Conservation (phyloP, 1,284 basidiomycete genomes). For the Irpex lacteus region DNA sequence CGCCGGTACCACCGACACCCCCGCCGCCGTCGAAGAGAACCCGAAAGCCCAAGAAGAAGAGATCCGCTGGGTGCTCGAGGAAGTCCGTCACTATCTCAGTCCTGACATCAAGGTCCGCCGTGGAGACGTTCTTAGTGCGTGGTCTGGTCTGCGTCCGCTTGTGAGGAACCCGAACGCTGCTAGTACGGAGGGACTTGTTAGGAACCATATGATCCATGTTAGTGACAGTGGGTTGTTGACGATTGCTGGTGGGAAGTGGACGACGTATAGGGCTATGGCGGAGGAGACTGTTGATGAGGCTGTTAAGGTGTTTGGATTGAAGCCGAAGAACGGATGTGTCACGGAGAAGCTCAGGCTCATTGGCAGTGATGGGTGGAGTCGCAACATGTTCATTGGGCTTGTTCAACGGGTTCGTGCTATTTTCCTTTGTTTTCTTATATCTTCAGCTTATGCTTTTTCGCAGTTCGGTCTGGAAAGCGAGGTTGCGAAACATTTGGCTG, state of each 20-base stretch:
- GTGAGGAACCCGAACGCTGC: conserved; percentile 80
- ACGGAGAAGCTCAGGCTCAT: conserved; percentile 84
- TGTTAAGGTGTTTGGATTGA: conserved; percentile 71
- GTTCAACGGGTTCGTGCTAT: conserved; percentile 74
- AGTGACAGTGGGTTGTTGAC: conserved; percentile 83
- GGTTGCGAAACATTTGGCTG: conserved; percentile 91
- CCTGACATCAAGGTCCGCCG: conserved; percentile 93
- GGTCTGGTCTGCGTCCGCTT: conserved; percentile 90
- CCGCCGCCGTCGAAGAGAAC: conserved; percentile 74
- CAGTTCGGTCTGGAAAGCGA: conserved; percentile 89
- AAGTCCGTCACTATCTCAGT: conserved; percentile 85
- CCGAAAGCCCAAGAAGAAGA: conserved; percentile 91
- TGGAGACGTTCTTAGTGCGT: conserved; percentile 96
- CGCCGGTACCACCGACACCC: conserved; percentile 94
- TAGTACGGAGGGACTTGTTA: conserved; percentile 86
- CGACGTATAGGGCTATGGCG: conserved; percentile 96
- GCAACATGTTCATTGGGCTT: conserved; percentile 96
- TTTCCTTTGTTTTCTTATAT: background rate
- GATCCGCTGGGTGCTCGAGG: conserved; percentile 95
- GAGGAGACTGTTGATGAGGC: conserved; percentile 93
- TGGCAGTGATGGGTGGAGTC: conserved; percentile 93
- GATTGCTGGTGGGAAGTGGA: conserved; percentile 99
- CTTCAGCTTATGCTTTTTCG: conserved; percentile 2
- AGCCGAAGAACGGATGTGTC: conserved; percentile 64
- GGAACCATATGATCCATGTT: conserved; percentile 94